Evolutionary conservation across 495 filamentous ascomycete genomes (phyloP).

Genomic region (Staphylotrichum longicolle): DNA sequence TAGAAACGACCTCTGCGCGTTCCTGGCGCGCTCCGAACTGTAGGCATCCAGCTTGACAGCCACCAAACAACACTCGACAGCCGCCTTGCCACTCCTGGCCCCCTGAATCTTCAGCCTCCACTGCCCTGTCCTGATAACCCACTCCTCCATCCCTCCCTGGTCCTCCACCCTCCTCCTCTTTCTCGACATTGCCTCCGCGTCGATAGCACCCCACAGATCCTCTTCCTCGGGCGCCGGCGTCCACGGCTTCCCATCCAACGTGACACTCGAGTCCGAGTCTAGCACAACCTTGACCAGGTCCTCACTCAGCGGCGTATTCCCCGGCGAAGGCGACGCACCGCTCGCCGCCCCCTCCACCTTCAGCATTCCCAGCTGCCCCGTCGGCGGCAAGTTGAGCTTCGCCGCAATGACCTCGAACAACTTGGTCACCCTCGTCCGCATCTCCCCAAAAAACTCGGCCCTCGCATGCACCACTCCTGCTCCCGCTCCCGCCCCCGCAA

Average conservation of each 20-base stretch:
- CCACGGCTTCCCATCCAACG: conserved; percentile 63
- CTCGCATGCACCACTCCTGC: conserved; percentile 12
- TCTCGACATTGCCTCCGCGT: conserved; percentile 40
- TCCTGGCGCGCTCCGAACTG: conserved; percentile 65
- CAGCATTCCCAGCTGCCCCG: conserved; percentile 64
- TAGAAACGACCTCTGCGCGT: conserved; percentile 67
- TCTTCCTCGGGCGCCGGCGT: background rate
- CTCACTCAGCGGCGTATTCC: conserved; percentile 68
- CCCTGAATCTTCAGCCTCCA: conserved; percentile 74
- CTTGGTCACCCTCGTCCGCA: conserved; percentile 64
- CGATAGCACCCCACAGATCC: background rate
- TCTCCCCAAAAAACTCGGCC: conserved; percentile 69
- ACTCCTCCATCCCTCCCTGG: conserved; percentile 43
- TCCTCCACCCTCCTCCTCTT: conserved; percentile 46
- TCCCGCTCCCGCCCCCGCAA: conserved; percentile 21
- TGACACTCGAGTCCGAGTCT: conserved; percentile 64
- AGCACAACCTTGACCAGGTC: conserved; percentile 67
- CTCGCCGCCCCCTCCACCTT: conserved; percentile 56
- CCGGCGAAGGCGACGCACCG: conserved; percentile 60
- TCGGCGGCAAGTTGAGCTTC: conserved; percentile 69
- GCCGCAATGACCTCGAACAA: conserved; percentile 78
- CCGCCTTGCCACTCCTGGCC: conserved; percentile 48
- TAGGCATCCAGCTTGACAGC: conserved; percentile 81
- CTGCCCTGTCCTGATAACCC: conserved; percentile 75
- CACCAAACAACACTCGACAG: conserved; percentile 65